Conservation (phyloP, 208 protist species). For the Naegleria fowleri region DNA sequence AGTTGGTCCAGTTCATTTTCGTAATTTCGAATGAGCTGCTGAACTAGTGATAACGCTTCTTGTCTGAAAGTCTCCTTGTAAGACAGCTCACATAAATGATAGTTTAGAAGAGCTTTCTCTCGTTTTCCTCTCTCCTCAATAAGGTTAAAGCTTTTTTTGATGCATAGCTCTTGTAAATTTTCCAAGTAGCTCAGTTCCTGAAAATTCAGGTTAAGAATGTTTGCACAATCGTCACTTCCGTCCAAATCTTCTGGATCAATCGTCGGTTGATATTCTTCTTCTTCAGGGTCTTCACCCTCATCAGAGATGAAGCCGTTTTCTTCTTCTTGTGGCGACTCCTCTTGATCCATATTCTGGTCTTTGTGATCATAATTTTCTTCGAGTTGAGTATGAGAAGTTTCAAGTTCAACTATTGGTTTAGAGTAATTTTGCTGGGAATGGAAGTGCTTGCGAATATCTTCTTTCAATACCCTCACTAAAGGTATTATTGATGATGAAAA, state of each 20-base stretch:
- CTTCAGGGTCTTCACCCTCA: background rate
- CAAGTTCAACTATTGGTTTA: background rate
- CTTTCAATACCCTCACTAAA: background rate
- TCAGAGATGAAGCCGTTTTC: background rate
- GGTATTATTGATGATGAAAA: background rate
- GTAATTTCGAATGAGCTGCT: background rate
- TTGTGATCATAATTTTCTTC: background rate
- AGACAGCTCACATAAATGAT: background rate
- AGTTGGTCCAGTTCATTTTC: background rate
- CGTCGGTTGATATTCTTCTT: background rate
- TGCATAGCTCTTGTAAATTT: background rate
- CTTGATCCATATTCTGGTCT: background rate
- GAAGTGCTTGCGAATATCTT: background rate
- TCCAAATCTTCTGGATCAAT: background rate
- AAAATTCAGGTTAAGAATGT: background rate
- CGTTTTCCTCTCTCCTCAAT: background rate
- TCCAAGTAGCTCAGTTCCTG: background rate
- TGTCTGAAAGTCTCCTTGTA: background rate
- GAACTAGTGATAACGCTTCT: background rate
- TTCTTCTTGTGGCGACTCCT: background rate
- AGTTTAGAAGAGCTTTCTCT: background rate
- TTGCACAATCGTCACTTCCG: background rate
- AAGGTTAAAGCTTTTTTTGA: background rate
- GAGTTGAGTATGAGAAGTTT: background rate
- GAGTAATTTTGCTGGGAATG: background rate